Base-by-base conservation (phyloP, 2,329 filamentous ascomycete species). In the Penicillium sp. region DNA sequence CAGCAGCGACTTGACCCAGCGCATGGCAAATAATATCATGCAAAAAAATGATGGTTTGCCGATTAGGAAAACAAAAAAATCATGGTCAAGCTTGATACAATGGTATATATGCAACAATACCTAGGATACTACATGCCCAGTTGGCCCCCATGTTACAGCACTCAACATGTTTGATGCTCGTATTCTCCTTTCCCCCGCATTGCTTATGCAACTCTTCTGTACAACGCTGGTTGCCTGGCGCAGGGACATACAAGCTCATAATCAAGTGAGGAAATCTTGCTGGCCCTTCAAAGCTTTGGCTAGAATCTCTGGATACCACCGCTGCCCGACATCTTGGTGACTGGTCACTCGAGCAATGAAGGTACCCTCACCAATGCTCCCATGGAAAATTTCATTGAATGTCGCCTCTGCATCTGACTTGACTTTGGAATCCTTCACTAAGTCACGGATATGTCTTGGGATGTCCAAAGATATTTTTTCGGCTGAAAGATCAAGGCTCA, bases 291-390 rank as follows among this genome's bases (percentile, higher is more conserved):
- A 49, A 1, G 70, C 70, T 53, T 60, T 60, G 2, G 59, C 60
- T 42, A 73, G 56, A 8, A 72, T 46, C 30, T 70, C 67, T 2
- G 70, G 70, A 62, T 73, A 73, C 70, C 70, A 73, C 54, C 69
- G 56, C 14, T 65, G 55, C 2, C 67, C 70, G 4, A 73, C 70
- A 60, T 73, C 70, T 35, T 71, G 70, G 41, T 73, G 70, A 38
- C 70, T 73, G 7, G 68, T 73, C 9, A 73, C 59, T 23, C 70
- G 69, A 14, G 70, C 70, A 19, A 73, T 61, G 2, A 73, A 61
- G 0, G 69, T 73, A 1, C 69, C 70, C 38, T 72, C 61, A 1
- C 70, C 70, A 2, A 70, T 67, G 38, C 61, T 64, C 4, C 64
- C 67, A 16, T 50, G 56, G 41, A 69, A 72, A 52, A 69, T 68